Percentiles rank a stretch among this genome's conserved stretches.
These are phyloP conservation scores for Coemansia sp. DNA, from an alignment of 192 early-diverging fungal genomes.

Conservation along the genomic window DNA sequence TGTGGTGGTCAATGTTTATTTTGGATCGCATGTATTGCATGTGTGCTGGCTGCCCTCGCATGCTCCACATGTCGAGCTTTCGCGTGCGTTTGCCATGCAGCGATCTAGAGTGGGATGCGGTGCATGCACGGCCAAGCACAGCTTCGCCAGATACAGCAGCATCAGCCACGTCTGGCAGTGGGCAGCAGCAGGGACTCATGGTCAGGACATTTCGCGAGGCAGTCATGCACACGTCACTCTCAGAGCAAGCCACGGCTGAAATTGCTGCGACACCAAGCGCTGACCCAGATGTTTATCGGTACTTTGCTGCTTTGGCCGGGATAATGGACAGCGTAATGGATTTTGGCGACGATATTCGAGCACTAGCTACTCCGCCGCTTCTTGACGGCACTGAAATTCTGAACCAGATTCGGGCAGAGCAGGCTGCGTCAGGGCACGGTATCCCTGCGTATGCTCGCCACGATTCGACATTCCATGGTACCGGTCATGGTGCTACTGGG, in stretches of 20 bases:
- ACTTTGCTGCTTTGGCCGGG: slow-evolving; percentile 38
- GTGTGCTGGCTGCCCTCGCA: slow-evolving; percentile 35
- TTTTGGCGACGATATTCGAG: slow-evolving; percentile 45
- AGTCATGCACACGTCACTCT: slow-evolving; percentile 43
- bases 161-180: not conserved
- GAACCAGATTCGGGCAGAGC: slow-evolving; percentile 33
- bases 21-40: slow-evolving; percentile 36
- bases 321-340: slow-evolving; percentile 44
- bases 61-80: slow-evolving; percentile 32
- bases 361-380: slow-evolving; percentile 35
- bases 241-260: slow-evolving; percentile 39
- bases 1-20: slow-evolving; percentile 54
- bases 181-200: slow-evolving; percentile 37
- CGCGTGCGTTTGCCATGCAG: slow-evolving; percentile 47
- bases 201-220: slow-evolving; percentile 53
- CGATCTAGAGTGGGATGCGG: slow-evolving; percentile 51
- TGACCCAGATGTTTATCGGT: slow-evolving; percentile 35
- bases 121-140: slow-evolving; percentile 28
- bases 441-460: slow-evolving; percentile 11
- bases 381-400: slow-evolving; percentile 42
- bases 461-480: slow-evolving; percentile 2
- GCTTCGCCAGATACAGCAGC: slow-evolving; percentile 23
- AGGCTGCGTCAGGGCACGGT: not conserved
- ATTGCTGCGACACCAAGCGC: slow-evolving; percentile 33
- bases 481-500: not conserved